phyloP scores from a whole-genome alignment of 2,329 filamentous ascomycete genomes.

The Phialophora expanda region DNA sequence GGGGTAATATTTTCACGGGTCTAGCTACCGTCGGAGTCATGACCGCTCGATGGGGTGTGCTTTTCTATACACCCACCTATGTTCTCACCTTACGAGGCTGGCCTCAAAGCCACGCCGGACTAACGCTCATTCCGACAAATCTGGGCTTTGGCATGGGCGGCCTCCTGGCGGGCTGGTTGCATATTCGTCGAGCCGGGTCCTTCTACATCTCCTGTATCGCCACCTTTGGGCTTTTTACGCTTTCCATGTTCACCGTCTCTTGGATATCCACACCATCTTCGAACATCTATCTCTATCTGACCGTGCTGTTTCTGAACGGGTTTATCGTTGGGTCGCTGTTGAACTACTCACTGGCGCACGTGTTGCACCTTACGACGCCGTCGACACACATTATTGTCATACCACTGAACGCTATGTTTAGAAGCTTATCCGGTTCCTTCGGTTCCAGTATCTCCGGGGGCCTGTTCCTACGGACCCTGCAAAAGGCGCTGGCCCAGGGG shows the following conservation, averaged over 20 bases:
- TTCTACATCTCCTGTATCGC: constrained; percentile 71
- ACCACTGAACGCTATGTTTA: constrained; percentile 76
- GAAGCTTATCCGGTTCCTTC: constrained; percentile 81
- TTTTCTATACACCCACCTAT: constrained; percentile 82
- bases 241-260: constrained; percentile 64
- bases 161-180: constrained; percentile 73
- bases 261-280: constrained; percentile 60
- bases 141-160: constrained; percentile 77
- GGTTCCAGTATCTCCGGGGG: constrained; percentile 80
- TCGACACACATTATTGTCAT: constrained; percentile 76
- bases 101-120: constrained; percentile 71
- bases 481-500: constrained; percentile 59
- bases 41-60: constrained; percentile 77
- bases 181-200: constrained; percentile 73
- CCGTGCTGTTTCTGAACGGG: constrained; percentile 66
- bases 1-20: constrained; percentile 74
- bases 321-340: constrained; percentile 72
- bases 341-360: constrained; percentile 81
- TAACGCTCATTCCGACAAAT: constrained; percentile 81
- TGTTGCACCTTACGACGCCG: constrained; percentile 72
- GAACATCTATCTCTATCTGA: constrained; percentile 60
- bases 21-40: constrained; percentile 77
- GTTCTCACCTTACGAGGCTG: constrained; percentile 76
- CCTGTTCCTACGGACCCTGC: constrained; percentile 69
- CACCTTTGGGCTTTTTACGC: constrained; percentile 66